Evolutionary conservation across 805 yeast species (phyloP).

Genomic region (Candida boleticola): DNA sequence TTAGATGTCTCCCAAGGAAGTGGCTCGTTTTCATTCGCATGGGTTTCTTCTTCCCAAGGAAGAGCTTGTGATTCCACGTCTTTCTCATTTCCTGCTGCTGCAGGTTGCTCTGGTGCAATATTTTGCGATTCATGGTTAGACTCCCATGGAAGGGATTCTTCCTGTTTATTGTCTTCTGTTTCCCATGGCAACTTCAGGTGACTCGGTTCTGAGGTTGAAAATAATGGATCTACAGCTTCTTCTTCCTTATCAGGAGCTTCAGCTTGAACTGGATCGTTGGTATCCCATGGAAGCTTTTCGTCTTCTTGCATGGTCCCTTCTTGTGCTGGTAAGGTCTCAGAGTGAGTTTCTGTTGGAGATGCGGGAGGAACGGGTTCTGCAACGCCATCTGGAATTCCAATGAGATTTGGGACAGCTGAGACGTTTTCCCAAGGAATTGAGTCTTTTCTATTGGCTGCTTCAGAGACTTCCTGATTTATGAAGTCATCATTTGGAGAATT

Average conservation of each 20-base stretch:
- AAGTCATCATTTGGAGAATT: too few relatives aligned
- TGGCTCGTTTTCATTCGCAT: not conserved
- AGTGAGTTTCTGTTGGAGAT: constrained; percentile 2
- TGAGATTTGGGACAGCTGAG: not conserved
- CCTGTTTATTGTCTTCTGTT: not conserved
- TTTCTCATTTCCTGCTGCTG: too few relatives aligned
- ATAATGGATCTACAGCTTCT: too few relatives aligned
- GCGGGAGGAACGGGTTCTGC: not conserved
- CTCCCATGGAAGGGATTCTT: constrained; percentile 8
- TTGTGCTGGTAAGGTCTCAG: not conserved
- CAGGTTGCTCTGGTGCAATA: too few relatives aligned
- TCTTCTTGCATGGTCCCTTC: not conserved
- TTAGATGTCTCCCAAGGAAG: constrained; percentile 5
- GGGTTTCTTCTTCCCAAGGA: constrained; percentile 16
- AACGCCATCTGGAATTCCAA: not conserved
- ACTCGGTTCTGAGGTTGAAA: constrained; percentile 1
- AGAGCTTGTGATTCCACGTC: constrained; percentile 5
- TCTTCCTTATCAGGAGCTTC: too few relatives aligned
- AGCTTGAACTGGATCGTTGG: too few relatives aligned
- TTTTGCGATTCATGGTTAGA: too few relatives aligned
- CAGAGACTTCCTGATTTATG: not conserved
- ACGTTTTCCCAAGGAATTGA: constrained; percentile 11
- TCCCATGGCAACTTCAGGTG: not conserved
- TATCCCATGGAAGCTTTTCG: constrained; percentile 7
- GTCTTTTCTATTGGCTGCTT: not conserved